These are phyloP conservation scores for Mrakia blollopis DNA, from an alignment of 768 basidiomycete species.

Conservation along the genomic window DNA sequence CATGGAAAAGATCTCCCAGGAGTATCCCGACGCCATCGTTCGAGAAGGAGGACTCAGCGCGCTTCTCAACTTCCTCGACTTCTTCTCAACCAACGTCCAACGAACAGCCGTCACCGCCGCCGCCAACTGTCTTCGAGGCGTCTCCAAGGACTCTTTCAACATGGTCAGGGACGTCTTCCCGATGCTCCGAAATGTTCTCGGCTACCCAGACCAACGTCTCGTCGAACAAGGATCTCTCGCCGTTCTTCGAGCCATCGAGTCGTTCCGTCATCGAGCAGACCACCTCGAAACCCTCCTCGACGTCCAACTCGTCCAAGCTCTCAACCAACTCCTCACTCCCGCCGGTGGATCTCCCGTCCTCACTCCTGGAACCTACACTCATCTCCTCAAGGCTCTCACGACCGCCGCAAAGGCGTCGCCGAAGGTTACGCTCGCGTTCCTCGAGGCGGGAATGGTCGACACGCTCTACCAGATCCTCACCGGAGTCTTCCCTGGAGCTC, in stretches of 20 bases:
- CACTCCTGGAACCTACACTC: slow-evolving; percentile 79
- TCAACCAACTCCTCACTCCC: slow-evolving; percentile 78
- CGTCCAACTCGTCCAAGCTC: slow-evolving; percentile 66
- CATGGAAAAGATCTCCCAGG: slow-evolving; percentile 95
- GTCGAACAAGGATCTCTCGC: slow-evolving; percentile 95
- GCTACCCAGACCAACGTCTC: slow-evolving; percentile 90
- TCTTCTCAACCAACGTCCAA: slow-evolving; percentile 96
- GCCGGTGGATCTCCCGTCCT: slow-evolving; percentile 75
- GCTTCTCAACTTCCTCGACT: slow-evolving; percentile 90
- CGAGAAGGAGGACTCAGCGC: slow-evolving; percentile 92
- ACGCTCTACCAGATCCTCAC: slow-evolving; percentile 93
- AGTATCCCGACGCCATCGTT: slow-evolving; percentile 91
- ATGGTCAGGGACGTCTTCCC: slow-evolving; percentile 80
- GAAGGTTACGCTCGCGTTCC: slow-evolving; percentile 73
- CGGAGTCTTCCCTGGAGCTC: slow-evolving; percentile 74
- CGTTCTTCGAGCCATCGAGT: slow-evolving; percentile 88
- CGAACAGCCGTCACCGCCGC: slow-evolving; percentile 94
- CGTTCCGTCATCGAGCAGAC: slow-evolving; percentile 78
- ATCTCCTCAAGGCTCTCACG: slow-evolving; percentile 77
- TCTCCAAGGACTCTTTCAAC: slow-evolving; percentile 78
- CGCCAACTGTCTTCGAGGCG: slow-evolving; percentile 91
- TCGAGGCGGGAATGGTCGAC: slow-evolving; percentile 88
- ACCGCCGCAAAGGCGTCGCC: slow-evolving; percentile 83
- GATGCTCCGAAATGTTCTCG: slow-evolving; percentile 84
- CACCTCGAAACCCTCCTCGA: slow-evolving; percentile 79